Evolutionary conservation across 1,139 yeast species (phyloP), one percentile per base, ranked within the genome.

Genomic region (Yamadazyma diddensiae): DNA sequence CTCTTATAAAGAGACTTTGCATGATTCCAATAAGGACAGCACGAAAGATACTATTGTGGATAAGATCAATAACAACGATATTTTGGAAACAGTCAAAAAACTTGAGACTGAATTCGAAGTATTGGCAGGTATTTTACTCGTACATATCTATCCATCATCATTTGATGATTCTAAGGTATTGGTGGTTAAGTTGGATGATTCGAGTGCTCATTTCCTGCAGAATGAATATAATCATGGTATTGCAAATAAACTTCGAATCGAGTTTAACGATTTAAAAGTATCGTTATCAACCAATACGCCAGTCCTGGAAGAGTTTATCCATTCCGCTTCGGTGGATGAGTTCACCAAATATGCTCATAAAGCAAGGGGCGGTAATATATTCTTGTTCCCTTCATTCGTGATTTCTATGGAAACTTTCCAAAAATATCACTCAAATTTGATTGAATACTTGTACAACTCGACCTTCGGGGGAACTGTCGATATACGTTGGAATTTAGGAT

Each of bases 401-500:
- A 75, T 90, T 18, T 63, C 76, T 4, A 90, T 90, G 97, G 73
- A 78, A 33, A 80, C 94, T 0, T 76, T 77, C 65, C 90, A 85
- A 47, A 58, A 62, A 31, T 56, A 59, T 29, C 57, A 65, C 9
- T 62, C 69, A 11, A 72, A 73, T 30, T 46, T 70, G 4, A 72
- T 88, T 31, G 83, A 83, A 45, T 86, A 80, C 48, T 60, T 72
- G 4, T 90, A 74, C 52, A 71, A 69, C 30, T 79, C 92, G 22
- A 67, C 79, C 2, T 87, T 92, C 62, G 95, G 88, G 8, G 96
- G 95, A 19, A 77, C 87, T 8, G 94, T 92, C 27, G 95, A 87
- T 42, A 79, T 92, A 3, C 75, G 88, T 27, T 92, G 97, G 97
- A 92, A 92, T 52, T 62, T 92, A 29, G 97, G 97, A 0, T 82